phyloP scores from a whole-genome alignment of 2,329 filamentous ascomycete genomes.

The Colletotrichum tabaci region DNA sequence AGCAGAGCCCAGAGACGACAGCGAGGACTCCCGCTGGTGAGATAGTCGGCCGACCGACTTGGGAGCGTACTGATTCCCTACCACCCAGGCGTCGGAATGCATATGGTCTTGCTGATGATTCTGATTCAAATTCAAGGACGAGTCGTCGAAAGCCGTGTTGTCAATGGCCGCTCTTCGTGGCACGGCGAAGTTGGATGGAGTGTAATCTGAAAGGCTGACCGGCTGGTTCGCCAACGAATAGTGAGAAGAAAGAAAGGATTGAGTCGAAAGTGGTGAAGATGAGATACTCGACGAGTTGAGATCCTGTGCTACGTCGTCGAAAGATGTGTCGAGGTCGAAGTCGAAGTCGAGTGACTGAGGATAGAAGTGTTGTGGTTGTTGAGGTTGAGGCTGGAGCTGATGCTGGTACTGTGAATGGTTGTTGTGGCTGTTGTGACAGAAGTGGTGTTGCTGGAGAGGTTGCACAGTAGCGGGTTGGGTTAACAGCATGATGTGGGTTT shows the following conservation, averaged over 20 bases:
- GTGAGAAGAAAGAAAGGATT: slow-evolving; percentile 44
- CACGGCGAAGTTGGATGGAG: slow-evolving; percentile 7
- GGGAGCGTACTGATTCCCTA: slow-evolving; percentile 55
- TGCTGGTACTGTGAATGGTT: slow-evolving; percentile 13
- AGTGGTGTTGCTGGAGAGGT: slow-evolving; percentile 31
- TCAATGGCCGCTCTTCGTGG: slow-evolving; percentile 24
- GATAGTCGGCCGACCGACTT: slow-evolving; percentile 56
- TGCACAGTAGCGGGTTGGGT: slow-evolving; percentile 32
- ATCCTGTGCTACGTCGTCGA: slow-evolving; percentile 25
- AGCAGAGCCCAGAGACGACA: slow-evolving; percentile 72
- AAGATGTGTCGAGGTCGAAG: slow-evolving; percentile 25
- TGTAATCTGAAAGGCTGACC: slow-evolving; percentile 18
- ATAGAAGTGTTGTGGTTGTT: slow-evolving; percentile 19
- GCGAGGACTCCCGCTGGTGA: slow-evolving; percentile 73
- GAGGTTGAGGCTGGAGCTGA: slow-evolving; percentile 10
- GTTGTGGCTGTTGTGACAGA: background rate
- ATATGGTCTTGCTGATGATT: slow-evolving; percentile 49
- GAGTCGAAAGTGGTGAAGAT: slow-evolving; percentile 38
- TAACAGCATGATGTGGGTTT: slow-evolving; percentile 40
- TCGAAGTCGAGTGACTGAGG: slow-evolving; percentile 30
- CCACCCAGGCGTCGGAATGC: slow-evolving; percentile 61
- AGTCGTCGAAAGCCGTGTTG: slow-evolving; percentile 24
- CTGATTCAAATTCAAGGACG: slow-evolving; percentile 12
- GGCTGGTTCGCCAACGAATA: slow-evolving; percentile 46
- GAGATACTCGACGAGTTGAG: slow-evolving; percentile 22